Conservation (phyloP, 2,329 filamentous ascomycete genomes). For the Colletotrichum limetticola region DNA sequence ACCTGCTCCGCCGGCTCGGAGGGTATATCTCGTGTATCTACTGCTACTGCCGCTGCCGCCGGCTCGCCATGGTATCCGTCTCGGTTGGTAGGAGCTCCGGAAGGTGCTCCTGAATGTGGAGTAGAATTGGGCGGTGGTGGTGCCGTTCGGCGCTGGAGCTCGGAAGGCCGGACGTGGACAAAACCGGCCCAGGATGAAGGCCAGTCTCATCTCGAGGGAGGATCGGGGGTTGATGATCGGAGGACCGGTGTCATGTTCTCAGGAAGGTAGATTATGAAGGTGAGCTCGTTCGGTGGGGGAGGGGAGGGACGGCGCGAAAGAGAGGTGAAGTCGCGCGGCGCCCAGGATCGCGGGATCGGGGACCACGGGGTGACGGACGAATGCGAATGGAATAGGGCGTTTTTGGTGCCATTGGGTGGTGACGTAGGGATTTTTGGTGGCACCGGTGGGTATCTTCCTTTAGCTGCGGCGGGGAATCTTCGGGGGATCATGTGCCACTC, state of each 20-base stretch:
- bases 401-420: conserved; percentile 33
- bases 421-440: conserved; percentile 40
- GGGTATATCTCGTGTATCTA: conserved; percentile 40
- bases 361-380: not conserved
- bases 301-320: not conserved
- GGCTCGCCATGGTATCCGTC: conserved; percentile 40
- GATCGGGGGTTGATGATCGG: conserved; percentile 5
- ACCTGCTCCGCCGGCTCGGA: conserved; percentile 54
- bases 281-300: not conserved
- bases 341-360: conserved; percentile 21
- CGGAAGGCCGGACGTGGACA: conserved; percentile 52
- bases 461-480: conserved; percentile 39
- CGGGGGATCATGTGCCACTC: conserved; percentile 20
- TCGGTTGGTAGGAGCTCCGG: conserved; percentile 30
- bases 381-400: conserved; percentile 1
- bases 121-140: conserved; percentile 8
- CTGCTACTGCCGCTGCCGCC: conserved; percentile 7
- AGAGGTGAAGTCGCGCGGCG: not conserved
- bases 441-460: not conserved
- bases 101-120: conserved; percentile 26
- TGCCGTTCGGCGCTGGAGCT: conserved; percentile 37
- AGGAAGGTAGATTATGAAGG: not conserved
- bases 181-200: conserved; percentile 54
- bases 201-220: conserved; percentile 57
- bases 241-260: conserved; percentile 36